Evolutionary conservation across 108 stramenopile species (phyloP).

Genomic region (Fistulifera pelliculosa): DNA sequence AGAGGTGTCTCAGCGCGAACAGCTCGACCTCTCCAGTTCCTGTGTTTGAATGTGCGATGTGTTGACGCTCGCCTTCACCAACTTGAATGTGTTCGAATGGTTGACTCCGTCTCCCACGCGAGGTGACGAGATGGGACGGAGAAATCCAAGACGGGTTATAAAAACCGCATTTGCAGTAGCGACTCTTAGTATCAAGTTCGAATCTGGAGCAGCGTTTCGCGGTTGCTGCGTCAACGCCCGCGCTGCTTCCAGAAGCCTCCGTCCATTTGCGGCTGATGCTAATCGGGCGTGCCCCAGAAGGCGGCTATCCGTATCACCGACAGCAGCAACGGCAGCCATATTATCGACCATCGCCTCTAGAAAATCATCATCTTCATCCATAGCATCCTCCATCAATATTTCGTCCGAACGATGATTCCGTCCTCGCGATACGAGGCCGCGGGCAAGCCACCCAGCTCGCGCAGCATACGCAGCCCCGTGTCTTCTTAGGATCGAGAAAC

Average conservation of each 20-base stretch:
- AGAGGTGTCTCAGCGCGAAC: conserved; percentile 18
- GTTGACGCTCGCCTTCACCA: conserved; percentile 9
- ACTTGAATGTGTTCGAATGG: conserved; percentile 12
- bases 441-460: conserved; percentile 12
- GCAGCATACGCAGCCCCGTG: background rate
- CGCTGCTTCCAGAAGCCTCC: conserved; percentile 8
- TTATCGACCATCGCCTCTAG: conserved; percentile 16
- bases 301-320: conserved; percentile 22
- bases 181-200: conserved; percentile 16
- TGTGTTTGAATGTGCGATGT: conserved; percentile 22
- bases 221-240: conserved; percentile 8
- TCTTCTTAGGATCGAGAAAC: conserved; percentile 1
- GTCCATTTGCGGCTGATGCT: background rate
- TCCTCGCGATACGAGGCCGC: background rate
- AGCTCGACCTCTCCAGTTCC: conserved; percentile 30
- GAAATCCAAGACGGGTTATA: conserved; percentile 30
- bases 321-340: conserved; percentile 9
- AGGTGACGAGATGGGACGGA: conserved; percentile 11
- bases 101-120: conserved; percentile 14
- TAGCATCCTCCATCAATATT: background rate
- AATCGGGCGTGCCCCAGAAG: background rate
- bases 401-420: background rate
- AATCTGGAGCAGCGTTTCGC: conserved; percentile 4
- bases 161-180: conserved; percentile 21
- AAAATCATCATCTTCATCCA: conserved; percentile 15